Percentiles rank a stretch among this genome's conserved stretches.
These are phyloP conservation scores for Acer campestre DNA, from an alignment of 345 rosid genomes.

Conservation along the genomic window DNA sequence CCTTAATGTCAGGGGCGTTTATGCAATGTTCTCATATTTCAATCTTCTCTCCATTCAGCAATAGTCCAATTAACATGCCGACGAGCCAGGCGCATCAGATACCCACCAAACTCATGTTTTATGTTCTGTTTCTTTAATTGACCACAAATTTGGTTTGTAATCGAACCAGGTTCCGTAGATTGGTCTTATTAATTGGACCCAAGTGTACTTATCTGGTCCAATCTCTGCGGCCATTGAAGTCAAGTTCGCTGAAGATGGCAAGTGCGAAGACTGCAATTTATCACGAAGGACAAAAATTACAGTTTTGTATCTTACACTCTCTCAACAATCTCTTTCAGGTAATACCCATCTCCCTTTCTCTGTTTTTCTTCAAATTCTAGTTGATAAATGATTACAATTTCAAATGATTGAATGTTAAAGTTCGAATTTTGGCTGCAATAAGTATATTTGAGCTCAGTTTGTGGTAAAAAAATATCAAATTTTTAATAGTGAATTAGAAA, in stretches of 20 bases:
- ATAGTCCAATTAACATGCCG: not conserved
- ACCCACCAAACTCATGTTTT: not conserved
- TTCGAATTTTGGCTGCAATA: no score
- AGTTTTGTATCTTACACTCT: constrained; percentile 81
- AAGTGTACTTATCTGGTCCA: not conserved
- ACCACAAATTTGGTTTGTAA: not conserved
- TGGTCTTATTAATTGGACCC: not conserved
- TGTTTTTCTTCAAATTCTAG: not conserved
- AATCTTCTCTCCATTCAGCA: no score
- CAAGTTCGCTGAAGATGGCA: constrained; percentile 30
- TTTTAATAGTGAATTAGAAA: no score
- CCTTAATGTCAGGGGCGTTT: no score
- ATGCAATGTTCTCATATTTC: no score
- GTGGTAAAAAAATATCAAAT: no score
- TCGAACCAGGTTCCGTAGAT: not conserved
- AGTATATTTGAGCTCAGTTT: no score
- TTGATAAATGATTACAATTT: no score
- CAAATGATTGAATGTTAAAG: no score
- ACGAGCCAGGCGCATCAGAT: not conserved
- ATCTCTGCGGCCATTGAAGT: not conserved
- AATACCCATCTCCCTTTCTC: constrained; percentile 3
- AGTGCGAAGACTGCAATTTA: constrained; percentile 45
- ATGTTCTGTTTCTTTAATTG: no score
- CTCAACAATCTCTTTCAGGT: constrained; percentile 98
- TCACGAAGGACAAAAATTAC: constrained; percentile 84